Conservation (phyloP, 345 rosid genomes). For the Clausena lansium region DNA sequence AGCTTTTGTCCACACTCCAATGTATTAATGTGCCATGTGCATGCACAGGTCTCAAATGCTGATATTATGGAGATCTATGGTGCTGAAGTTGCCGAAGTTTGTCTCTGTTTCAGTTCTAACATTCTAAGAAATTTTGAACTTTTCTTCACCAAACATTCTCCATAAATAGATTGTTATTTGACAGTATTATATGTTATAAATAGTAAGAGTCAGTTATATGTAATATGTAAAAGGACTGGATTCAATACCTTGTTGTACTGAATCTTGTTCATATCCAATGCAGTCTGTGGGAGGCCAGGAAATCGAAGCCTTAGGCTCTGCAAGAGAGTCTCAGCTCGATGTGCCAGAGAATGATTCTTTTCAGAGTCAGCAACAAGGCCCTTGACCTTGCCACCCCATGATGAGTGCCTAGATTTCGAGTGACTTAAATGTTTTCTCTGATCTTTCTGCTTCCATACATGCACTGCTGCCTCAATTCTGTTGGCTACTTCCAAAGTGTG, state of each 20-base stretch:
- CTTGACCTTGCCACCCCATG: conserved; percentile 96
- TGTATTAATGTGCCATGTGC: neutral
- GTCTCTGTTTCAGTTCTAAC: neutral
- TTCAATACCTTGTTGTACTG: conserved; percentile 69
- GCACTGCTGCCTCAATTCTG: conserved; percentile 78
- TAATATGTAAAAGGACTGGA: neutral
- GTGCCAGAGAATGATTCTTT: conserved; percentile 58
- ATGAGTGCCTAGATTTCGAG: conserved; percentile 43
- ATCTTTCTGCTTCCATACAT: conserved; percentile 77
- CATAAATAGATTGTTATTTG: neutral
- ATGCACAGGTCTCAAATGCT: neutral
- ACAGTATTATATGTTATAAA: neutral
- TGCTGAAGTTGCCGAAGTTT: neutral
- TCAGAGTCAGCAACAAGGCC: conserved; percentile 64
- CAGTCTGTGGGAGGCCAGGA: conserved; percentile 93
- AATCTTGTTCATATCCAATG: conserved; percentile 94
- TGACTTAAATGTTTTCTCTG: conserved; percentile 41
- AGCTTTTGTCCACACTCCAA: neutral
- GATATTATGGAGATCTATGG: neutral
- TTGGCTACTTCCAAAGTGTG: conserved; percentile 79
- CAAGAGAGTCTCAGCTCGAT: conserved; percentile 74
- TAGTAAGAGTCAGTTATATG: neutral
- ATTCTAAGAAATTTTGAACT: neutral
- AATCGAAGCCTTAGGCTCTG: conserved; percentile 74
- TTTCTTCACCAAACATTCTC: neutral